A percentile compares a stretch with the other conserved stretches of the same genome.
Conservation (phyloP, 2,329 filamentous ascomycete genomes). For the Talaromyces sp. region DNA sequence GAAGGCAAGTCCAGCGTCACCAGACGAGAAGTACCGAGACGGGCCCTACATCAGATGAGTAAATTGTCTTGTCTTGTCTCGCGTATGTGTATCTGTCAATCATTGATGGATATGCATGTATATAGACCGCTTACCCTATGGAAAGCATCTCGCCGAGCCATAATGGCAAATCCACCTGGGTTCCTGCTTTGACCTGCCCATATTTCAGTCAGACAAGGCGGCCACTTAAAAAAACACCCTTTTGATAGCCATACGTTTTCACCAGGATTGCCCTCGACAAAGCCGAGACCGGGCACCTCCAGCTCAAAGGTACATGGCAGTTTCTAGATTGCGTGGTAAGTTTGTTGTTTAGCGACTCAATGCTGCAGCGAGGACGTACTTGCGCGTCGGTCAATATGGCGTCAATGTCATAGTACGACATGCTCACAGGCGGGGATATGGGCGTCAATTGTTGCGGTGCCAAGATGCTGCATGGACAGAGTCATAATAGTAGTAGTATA, state of each 20-base stretch:
- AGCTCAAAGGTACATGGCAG: constrained; percentile 92
- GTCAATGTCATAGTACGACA: constrained; percentile 47
- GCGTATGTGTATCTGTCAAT: not conserved
- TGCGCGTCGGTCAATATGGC: constrained; percentile 44
- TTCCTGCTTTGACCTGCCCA: constrained; percentile 69
- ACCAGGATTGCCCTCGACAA: constrained; percentile 77
- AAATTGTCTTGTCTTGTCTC: not conserved
- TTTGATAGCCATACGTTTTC: constrained; percentile 41
- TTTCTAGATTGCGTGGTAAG: constrained; percentile 56
- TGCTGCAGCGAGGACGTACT: constrained; percentile 18
- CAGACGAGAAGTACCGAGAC: constrained; percentile 51
- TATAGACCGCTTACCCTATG: constrained; percentile 35
- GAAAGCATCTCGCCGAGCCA: constrained; percentile 92
- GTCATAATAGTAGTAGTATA: too few relatives aligned
- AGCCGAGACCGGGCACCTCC: constrained; percentile 79
- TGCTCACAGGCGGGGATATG: not conserved
- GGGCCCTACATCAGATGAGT: constrained; percentile 26
- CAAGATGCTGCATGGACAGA: not conserved
- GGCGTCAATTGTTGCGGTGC: not conserved
- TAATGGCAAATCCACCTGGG: constrained; percentile 75
- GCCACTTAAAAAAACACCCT: not conserved
- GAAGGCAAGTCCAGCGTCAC: constrained; percentile 77
- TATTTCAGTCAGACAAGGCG: not conserved
- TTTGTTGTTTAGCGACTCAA: not conserved
- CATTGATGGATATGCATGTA: not conserved